A percentile compares a stretch with the other conserved stretches of the same genome.
phyloP scores from a whole-genome alignment of 805 yeast species.

The Tetrapisispora nanseiensis region DNA sequence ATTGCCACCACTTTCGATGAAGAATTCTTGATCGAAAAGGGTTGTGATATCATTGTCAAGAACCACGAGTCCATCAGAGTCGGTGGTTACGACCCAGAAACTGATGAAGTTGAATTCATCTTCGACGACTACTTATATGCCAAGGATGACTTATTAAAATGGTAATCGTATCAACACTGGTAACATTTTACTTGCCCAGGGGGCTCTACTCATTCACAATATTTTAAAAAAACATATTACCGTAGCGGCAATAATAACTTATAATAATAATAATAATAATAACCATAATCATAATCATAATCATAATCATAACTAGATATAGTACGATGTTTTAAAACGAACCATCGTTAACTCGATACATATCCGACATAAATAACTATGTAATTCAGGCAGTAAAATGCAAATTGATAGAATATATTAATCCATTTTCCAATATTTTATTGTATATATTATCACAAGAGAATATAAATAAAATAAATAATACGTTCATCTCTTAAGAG shows the following conservation, averaged over 20 bases:
- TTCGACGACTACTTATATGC: slow-evolving; percentile 33
- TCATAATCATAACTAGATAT: background rate
- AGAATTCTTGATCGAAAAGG: slow-evolving; percentile 57
- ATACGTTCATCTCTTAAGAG: no score
- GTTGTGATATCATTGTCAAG: slow-evolving; percentile 74
- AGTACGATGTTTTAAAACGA: background rate
- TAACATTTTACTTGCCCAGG: background rate
- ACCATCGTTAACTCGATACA: background rate
- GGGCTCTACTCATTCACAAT: background rate
- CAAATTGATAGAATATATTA: slow-evolving; percentile 1
- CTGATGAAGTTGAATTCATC: slow-evolving; percentile 31
- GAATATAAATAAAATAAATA: no score
- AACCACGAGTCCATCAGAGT: slow-evolving; percentile 56
- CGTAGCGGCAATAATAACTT: slow-evolving; percentile 9
- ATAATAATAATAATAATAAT: background rate
- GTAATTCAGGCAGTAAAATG: slow-evolving; percentile 1
- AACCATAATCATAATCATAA: background rate
- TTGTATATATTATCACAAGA: no score
- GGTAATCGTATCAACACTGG: slow-evolving; percentile 15
- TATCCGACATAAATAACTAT: background rate
- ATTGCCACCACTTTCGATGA: slow-evolving; percentile 72
- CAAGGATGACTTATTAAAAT: slow-evolving; percentile 28
- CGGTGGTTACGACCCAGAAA: slow-evolving; percentile 39
- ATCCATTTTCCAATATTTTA: no score
- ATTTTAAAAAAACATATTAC: background rate